Evolutionary conservation across 768 basidiomycete species (phyloP).

Genomic region (Antrodiella citrinella): DNA sequence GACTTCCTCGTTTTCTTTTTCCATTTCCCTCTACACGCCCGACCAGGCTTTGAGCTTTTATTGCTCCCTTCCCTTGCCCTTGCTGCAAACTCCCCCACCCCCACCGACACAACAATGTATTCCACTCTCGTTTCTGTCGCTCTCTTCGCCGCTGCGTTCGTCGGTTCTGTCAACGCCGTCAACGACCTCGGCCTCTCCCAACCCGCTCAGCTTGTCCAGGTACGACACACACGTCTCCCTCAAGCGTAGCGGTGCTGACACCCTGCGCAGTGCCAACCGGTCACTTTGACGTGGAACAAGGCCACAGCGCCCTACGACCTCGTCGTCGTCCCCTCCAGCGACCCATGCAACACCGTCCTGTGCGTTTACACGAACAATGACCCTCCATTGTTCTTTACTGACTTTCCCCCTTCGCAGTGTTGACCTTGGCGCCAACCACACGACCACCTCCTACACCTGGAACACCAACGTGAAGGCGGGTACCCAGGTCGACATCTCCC

Average conservation of each 20-base stretch:
- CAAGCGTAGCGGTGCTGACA: too few species aligned
- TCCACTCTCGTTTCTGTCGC: constrained; percentile 69
- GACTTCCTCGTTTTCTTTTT: neutral
- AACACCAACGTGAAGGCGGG: constrained; percentile 38
- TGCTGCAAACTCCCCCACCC: constrained; percentile 8
- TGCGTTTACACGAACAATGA: constrained; percentile 26
- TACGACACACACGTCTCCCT: constrained; percentile 15
- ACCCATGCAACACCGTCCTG: constrained; percentile 56
- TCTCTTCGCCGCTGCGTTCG: constrained; percentile 53
- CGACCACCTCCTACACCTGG: constrained; percentile 37
- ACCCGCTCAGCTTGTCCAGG: constrained; percentile 43
- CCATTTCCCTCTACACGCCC: neutral
- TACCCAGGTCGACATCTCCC: constrained; percentile 39
- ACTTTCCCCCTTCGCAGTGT: constrained; percentile 29
- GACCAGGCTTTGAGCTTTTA: constrained; percentile 16
- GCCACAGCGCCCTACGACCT: constrained; percentile 47
- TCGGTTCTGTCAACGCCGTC: constrained; percentile 40
- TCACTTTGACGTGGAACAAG: constrained; percentile 44
- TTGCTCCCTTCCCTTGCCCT: constrained; percentile 19
- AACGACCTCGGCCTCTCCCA: constrained; percentile 40
- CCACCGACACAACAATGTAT: constrained; percentile 46
- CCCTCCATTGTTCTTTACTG: neutral
- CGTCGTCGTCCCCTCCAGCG: constrained; percentile 39
- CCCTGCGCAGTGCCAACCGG: constrained; percentile 41
- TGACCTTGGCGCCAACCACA: constrained; percentile 44